Conservation (phyloP, 202 grass and related monocot species). For the Zoysia matrella region DNA sequence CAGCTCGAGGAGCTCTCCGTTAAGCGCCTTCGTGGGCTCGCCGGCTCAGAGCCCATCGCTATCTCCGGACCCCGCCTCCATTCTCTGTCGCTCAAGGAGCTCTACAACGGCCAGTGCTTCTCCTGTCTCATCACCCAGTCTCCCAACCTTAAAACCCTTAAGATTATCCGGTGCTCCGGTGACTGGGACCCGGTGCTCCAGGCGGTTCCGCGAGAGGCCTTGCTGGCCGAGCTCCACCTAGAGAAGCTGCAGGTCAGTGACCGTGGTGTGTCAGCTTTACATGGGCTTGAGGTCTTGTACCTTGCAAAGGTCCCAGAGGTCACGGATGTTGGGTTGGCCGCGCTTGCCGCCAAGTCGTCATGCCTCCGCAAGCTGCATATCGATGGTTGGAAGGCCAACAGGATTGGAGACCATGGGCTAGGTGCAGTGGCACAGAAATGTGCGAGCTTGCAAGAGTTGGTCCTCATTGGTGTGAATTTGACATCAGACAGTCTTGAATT, state of each 20-base stretch:
- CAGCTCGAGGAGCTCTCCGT: conserved; percentile 88
- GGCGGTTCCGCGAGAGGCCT: conserved; percentile 46
- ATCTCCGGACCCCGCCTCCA: conserved; percentile 49
- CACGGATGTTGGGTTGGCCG: conserved; percentile 62
- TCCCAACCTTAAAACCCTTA: conserved; percentile 74
- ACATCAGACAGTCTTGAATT: conserved; percentile 68
- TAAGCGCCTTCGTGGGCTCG: conserved; percentile 84
- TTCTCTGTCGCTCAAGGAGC: conserved; percentile 70
- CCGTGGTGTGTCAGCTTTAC: conserved; percentile 61
- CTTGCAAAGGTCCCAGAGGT: conserved; percentile 86
- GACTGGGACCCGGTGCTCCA: conserved; percentile 83
- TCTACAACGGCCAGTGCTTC: conserved; percentile 94
- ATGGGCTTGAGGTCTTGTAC: conserved; percentile 66
- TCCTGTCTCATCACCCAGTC: conserved; percentile 64
- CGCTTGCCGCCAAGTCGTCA: conserved; percentile 52
- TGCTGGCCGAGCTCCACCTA: conserved; percentile 72
- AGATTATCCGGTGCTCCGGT: conserved; percentile 77
- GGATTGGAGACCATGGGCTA: conserved; percentile 81
- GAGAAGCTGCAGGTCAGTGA: conserved; percentile 97
- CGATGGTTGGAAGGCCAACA: conserved; percentile 87
- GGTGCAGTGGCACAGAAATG: conserved; percentile 60
- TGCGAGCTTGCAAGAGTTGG: conserved; percentile 78
- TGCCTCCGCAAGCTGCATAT: conserved; percentile 87
- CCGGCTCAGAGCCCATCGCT: conserved; percentile 42
- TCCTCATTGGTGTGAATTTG: conserved; percentile 90